Percentiles rank a stretch among this genome's conserved stretches.
phyloP scores from a whole-genome alignment of 2,329 filamentous ascomycete genomes.

The Penicillium sp. region DNA sequence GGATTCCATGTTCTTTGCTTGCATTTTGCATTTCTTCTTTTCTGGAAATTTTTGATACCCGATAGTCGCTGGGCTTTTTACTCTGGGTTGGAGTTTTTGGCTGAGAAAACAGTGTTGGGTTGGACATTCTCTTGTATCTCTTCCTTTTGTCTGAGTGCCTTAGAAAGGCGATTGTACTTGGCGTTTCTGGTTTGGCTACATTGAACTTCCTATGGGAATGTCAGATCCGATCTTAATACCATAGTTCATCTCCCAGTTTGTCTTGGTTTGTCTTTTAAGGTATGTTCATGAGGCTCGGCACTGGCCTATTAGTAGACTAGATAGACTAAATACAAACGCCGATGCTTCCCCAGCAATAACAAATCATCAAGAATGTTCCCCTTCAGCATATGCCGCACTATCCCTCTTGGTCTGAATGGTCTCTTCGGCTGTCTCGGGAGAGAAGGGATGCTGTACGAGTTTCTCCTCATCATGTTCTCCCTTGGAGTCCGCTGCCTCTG shows the following conservation, averaged over 20 bases:
- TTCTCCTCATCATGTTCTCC: not conserved
- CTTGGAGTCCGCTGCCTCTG: conserved; percentile 10
- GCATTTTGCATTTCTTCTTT: conserved; percentile 4
- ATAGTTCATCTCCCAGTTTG: not conserved
- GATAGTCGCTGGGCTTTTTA: conserved; percentile 16
- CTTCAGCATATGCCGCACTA: not conserved
- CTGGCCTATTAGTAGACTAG: not conserved
- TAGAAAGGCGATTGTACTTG: conserved; percentile 4
- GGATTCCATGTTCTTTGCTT: not conserved
- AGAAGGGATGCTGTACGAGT: not conserved
- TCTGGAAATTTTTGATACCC: conserved; percentile 19
- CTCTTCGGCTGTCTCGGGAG: not conserved
- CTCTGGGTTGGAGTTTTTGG: conserved; percentile 17
- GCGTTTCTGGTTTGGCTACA: conserved; percentile 1
- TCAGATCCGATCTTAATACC: conserved; percentile 5
- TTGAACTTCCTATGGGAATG: not conserved
- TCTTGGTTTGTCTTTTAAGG: not conserved
- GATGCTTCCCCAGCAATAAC: not conserved
- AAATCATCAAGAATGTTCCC: not conserved
- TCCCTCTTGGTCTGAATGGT: not conserved
- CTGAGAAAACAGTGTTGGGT: conserved; percentile 11
- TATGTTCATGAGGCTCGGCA: not conserved
- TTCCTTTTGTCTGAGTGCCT: conserved; percentile 6
- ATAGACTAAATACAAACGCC: not conserved
- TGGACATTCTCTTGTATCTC: conserved; percentile 10